Percentiles rank a stretch among this genome's conserved stretches.
phyloP scores from a whole-genome alignment of 257 asterid species.

The Schizonepeta tenuifolia region DNA sequence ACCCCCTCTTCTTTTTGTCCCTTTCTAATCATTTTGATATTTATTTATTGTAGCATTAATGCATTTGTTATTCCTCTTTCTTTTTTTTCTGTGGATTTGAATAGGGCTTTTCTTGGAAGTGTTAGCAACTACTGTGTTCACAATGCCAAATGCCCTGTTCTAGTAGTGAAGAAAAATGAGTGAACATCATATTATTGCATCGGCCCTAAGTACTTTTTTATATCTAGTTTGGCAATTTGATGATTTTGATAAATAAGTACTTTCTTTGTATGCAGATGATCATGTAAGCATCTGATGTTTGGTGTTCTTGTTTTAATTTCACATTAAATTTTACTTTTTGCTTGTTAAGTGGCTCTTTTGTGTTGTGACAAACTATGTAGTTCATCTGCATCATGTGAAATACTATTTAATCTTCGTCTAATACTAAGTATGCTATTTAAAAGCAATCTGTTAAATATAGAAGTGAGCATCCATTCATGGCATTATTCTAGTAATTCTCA shows the following conservation, averaged over 20 bases:
- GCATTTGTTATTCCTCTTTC: neutral
- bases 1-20: neutral
- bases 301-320: slow-evolving; percentile 10
- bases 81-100: neutral
- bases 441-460: neutral
- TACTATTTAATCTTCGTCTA: too few species aligned
- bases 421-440: too few species aligned
- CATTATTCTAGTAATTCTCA: neutral
- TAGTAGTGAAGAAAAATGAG: slow-evolving; percentile 51
- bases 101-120: slow-evolving; percentile 75
- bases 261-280: neutral
- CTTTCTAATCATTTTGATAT: neutral
- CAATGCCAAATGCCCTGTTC: slow-evolving; percentile 64
- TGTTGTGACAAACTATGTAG: neutral
- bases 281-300: neutral
- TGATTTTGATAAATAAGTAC: neutral
- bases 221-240: neutral
- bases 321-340: neutral
- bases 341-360: neutral
- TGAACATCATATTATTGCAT: neutral
- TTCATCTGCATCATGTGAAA: neutral
- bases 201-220: neutral
- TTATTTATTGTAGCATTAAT: neutral
- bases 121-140: slow-evolving; percentile 70
- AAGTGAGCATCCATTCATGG: neutral